Evolutionary conservation across 306 rosid genomes (phyloP), one percentile per base, ranked within the genome.

Genomic region (Biancaea sappan): DNA sequence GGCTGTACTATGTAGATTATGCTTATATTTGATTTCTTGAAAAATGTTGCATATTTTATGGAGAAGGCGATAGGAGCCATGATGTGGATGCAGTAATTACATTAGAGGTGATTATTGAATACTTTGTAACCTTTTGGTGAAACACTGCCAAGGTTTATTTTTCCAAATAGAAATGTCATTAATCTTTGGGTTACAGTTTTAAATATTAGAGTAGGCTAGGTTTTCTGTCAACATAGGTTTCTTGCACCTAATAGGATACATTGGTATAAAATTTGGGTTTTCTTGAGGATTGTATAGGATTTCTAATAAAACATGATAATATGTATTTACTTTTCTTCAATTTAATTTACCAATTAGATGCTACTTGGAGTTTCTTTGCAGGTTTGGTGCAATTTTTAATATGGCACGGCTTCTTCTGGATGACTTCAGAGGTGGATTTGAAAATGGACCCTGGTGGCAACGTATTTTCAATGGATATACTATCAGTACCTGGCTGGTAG

Each of bases 371-470:
- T 51, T 43, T 53, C 29, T 76, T 74, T 48, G 43, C 88, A 89
- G 94, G 79, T 89, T 88, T 73, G 94, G 91, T 52, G 73, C 86
- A 1, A 73, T 89, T 81, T 89, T 89, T 87, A 89, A 89, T 64
- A 77, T 86, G 87, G 91, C 86, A 63, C 82, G 82, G 28, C 91
- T 89, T 82, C 31, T 84, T 44, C 37, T 84, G 28, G 94, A 89
- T 76, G 91, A 89, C 75, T 84, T 86, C 68, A 83, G 84, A 74
- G 77, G 88, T 71, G 84, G 89, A 32, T 89, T 89, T 76, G 94
- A 86, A 79, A 86, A 83, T 19, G 89, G 94, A 51, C 91, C 91
- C 4, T 86, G 89, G 89, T 89, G 91, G 91, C 83, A 81, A 73
- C 89, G 91, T 34, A 74, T 89, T 68, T 67, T 84, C 79, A 80